Conservation (phyloP, 1,284 basidiomycete genomes). For the Trametes versicolor region DNA sequence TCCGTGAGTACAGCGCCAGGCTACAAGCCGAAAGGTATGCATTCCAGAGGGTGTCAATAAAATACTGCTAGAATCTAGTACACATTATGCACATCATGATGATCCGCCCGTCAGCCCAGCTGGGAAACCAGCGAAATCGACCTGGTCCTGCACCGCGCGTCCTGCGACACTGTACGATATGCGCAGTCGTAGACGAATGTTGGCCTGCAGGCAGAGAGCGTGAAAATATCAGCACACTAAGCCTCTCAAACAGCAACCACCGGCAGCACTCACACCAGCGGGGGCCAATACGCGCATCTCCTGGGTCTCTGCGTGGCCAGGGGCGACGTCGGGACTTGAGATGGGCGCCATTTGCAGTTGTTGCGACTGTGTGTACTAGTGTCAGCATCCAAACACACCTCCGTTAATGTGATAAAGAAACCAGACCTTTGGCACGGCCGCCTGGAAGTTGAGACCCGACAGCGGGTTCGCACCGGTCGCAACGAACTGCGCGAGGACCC, state of each 20-base stretch:
- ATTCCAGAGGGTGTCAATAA: conserved; percentile 24
- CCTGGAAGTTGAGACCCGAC: conserved; percentile 90
- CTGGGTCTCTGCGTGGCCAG: conserved; percentile 91
- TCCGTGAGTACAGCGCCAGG: conserved; percentile 20
- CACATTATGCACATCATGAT: conserved; percentile 37
- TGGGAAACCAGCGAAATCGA: conserved; percentile 94
- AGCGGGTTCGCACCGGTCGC: conserved; percentile 63
- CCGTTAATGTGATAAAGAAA: neutral
- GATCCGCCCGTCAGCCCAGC: conserved; percentile 67
- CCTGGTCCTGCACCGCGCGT: conserved; percentile 87
- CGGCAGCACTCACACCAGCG: conserved; percentile 74
- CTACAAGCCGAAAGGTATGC: conserved; percentile 24
- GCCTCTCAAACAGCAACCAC: no score
- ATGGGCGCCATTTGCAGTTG: conserved; percentile 99
- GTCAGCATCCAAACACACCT: neutral
- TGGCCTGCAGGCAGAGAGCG: conserved; percentile 61
- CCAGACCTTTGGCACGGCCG: conserved; percentile 93
- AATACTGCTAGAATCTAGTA: conserved; percentile 23
- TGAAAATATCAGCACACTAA: neutral
- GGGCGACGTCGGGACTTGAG: conserved; percentile 83
- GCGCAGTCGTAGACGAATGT: conserved; percentile 86
- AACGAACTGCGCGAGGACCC: conserved; percentile 92
- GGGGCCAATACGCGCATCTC: conserved; percentile 94
- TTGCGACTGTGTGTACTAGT: conserved; percentile 74
- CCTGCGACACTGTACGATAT: conserved; percentile 81